Percentiles rank a stretch among this genome's conserved stretches.
Evolutionary conservation across 2,329 filamentous ascomycete species (phyloP).

Genomic region (Massarina eburnea): DNA sequence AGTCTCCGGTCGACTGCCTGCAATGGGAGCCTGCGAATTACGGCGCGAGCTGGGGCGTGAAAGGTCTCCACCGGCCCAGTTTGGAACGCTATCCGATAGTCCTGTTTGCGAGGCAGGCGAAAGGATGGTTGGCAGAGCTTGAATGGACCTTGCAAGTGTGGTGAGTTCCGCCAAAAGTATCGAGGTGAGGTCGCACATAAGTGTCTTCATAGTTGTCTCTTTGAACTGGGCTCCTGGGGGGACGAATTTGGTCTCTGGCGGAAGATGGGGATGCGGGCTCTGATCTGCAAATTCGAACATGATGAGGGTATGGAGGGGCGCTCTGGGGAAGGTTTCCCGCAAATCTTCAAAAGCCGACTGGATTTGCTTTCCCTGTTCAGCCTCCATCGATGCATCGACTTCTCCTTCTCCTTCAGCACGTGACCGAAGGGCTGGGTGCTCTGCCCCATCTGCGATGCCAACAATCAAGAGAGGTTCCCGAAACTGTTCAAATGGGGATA

Average conservation of each 20-base stretch:
- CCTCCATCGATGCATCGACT: constrained; percentile 10
- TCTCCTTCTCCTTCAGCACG: constrained; percentile 21
- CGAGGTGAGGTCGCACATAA: constrained; percentile 50
- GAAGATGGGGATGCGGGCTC: constrained; percentile 44
- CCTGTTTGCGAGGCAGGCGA: constrained; percentile 38
- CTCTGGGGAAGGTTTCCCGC: constrained; percentile 72
- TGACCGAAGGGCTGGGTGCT: constrained; percentile 52
- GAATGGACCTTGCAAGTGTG: constrained; percentile 50
- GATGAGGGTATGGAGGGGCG: constrained; percentile 75
- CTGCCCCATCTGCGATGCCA: constrained; percentile 78
- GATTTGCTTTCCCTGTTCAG: constrained; percentile 41
- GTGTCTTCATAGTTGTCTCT: constrained; percentile 64
- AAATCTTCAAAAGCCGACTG: constrained; percentile 69
- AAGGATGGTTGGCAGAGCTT: constrained; percentile 66
- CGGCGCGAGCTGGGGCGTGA: constrained; percentile 24
- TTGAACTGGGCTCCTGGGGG: constrained; percentile 69
- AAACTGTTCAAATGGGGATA: constrained; percentile 89
- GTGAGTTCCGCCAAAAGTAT: constrained; percentile 51
- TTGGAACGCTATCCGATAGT: constrained; percentile 26
- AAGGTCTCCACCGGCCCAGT: constrained; percentile 32
- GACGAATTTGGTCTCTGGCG: constrained; percentile 69
- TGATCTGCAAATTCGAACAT: constrained; percentile 70
- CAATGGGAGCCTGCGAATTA: constrained; percentile 32
- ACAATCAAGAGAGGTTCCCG: constrained; percentile 82
- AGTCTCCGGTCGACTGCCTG: constrained; percentile 31